These are phyloP conservation scores for Tulasnella sp. DNA, from an alignment of 768 basidiomycete genomes.

Conservation along the genomic window DNA sequence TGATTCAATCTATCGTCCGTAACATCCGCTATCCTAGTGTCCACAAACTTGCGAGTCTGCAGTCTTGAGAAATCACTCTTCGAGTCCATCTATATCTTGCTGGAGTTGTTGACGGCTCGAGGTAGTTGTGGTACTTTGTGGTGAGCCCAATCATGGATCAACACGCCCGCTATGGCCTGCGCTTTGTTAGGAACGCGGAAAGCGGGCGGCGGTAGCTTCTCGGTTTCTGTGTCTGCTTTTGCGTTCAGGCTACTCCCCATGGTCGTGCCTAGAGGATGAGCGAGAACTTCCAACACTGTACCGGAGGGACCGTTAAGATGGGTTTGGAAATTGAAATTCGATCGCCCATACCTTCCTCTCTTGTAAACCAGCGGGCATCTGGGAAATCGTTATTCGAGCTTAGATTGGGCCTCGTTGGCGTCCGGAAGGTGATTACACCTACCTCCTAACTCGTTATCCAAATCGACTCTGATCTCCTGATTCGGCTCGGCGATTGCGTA, in stretches of 20 bases:
- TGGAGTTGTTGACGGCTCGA: not conserved
- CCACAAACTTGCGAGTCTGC: not conserved
- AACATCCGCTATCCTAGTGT: not conserved
- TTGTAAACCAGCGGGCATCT: constrained; percentile 90
- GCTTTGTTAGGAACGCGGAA: constrained; percentile 66
- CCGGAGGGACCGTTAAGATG: not conserved
- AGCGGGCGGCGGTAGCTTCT: constrained; percentile 45
- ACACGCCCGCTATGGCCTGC: constrained; percentile 63
- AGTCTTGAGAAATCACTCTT: not conserved
- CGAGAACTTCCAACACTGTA: constrained; percentile 54
- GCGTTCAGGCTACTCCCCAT: constrained; percentile 52
- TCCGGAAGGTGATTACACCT: constrained; percentile 31
- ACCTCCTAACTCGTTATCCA: constrained; percentile 97
- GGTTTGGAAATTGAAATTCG: not conserved
- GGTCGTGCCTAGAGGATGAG: constrained; percentile 51
- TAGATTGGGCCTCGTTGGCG: constrained; percentile 11
- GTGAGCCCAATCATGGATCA: constrained; percentile 73
- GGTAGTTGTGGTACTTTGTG: constrained; percentile 32
- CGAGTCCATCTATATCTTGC: not conserved
- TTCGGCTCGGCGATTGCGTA: constrained; percentile 72
- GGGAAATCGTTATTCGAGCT: constrained; percentile 2
- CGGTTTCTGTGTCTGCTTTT: constrained; percentile 40
- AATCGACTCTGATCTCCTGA: constrained; percentile 72
- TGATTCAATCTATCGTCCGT: not conserved
- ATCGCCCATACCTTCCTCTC: constrained; percentile 48